Evolutionary conservation across 1,139 yeast species (phyloP), one percentile per base, ranked within the genome.

Genomic region (Kurtzmaniella quercitrusa): DNA sequence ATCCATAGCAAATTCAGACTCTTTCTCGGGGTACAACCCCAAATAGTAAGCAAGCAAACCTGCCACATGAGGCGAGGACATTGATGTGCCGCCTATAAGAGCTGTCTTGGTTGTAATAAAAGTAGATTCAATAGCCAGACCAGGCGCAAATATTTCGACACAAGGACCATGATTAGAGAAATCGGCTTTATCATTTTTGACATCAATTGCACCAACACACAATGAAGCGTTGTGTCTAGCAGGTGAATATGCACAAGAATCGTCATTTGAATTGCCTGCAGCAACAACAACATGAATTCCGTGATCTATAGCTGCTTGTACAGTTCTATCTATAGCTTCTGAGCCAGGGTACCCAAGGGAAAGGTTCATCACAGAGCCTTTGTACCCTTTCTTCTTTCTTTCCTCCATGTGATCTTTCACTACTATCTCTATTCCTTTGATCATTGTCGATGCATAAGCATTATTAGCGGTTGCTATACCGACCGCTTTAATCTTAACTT

Each of bases 11-110:
- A 23, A 23, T 64, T 82, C 87, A 38, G 96, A 88, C 50, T 78
- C 84, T 24, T 85, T 66, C 43, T 81, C 85, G 53, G 98, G 98
- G 69, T 87, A 93, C 65, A 93, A 81, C 18, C 97, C 87, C 57
- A 91, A 73, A 70, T 81, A 91, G 77, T 93, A 93, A 3, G 96
- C 71, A 60, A 85, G 74, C 64, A 93, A 76, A 55, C 98, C 98
- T 49, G 90, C 85, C 62, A 93, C 85, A 64, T 93, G 98, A 43
- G 98, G 98, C 39, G 98, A 88, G 31, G 98, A 98, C 98, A 93
- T 93, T 18, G 98, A 93, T 15, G 98, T 93, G 70, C 98, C 98
- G 34, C 96, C 88, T 67, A 93, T 77, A 43, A 91, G 81, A 48
- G 95, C 95, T 52, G 95, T 85, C 40, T 93, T 89, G 46, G 77